Conservation (phyloP, 192 early-diverging fungal species). For the Coemansia sp. region DNA sequence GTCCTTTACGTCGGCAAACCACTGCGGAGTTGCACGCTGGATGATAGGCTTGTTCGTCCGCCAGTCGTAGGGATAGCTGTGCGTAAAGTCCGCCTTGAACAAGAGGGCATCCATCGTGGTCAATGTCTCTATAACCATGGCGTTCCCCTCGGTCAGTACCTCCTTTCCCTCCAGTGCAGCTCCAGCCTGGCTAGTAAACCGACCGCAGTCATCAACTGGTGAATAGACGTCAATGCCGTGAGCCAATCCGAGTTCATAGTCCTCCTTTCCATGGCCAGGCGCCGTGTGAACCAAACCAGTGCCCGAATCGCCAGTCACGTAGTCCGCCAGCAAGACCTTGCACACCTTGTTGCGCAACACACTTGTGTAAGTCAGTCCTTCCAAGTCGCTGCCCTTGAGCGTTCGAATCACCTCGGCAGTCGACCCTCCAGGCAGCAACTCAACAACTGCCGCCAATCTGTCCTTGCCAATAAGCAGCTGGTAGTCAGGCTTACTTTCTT, state of each 20-base stretch:
- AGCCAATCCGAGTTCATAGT: constrained; percentile 67
- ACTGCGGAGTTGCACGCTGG: constrained; percentile 77
- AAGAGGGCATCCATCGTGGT: constrained; percentile 45
- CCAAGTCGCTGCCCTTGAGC: constrained; percentile 54
- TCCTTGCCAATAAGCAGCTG: constrained; percentile 37
- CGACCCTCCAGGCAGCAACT: constrained; percentile 19
- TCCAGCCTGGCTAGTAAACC: constrained; percentile 69
- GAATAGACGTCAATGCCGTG: constrained; percentile 64
- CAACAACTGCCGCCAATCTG: constrained; percentile 19
- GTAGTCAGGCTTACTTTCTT: background rate
- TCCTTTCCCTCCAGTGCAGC: constrained; percentile 61
- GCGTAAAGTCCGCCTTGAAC: constrained; percentile 59
- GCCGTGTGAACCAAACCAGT: constrained; percentile 84
- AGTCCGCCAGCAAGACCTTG: constrained; percentile 64
- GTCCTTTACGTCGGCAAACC: constrained; percentile 75
- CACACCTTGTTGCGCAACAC: constrained; percentile 54
- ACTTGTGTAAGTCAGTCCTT: constrained; percentile 62
- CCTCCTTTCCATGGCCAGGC: constrained; percentile 83
- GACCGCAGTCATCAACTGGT: constrained; percentile 73
- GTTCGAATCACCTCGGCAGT: constrained; percentile 2
- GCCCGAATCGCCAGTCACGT: constrained; percentile 73
- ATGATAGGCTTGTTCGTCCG: constrained; percentile 81
- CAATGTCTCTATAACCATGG: constrained; percentile 62
- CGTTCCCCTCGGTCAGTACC: constrained; percentile 64
- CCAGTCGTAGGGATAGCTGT: constrained; percentile 88